These are phyloP conservation scores for Sphagnum magellanicum DNA, from an alignment of 228 moss, liverwort and hornwort genomes.

Conservation along the genomic window DNA sequence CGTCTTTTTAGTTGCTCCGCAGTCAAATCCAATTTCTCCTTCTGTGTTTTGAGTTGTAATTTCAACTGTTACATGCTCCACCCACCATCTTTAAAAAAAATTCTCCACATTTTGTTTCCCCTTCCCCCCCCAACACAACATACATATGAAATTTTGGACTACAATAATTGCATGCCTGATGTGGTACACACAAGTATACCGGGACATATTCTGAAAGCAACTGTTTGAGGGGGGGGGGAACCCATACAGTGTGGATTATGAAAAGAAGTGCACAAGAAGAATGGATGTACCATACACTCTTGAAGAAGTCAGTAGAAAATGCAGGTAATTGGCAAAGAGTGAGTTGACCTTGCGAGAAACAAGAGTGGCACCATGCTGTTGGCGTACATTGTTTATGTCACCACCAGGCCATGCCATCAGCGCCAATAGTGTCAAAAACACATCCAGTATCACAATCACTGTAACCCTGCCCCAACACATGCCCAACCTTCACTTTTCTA, in stretches of 20 bases:
- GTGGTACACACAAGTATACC: too few species aligned
- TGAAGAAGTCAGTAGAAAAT: not conserved
- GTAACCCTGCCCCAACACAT: conserved; percentile 43
- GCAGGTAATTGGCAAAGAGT: not conserved
- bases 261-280: not conserved
- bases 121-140: too few species aligned
- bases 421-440: conserved; percentile 81
- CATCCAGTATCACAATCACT: conserved; percentile 67
- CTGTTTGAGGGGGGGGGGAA: not conserved
- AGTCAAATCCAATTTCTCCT: conserved; percentile 24
- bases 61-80: conserved; percentile 24
- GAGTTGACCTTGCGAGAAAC: conserved; percentile 44
- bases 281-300: not conserved
- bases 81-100: too few species aligned
- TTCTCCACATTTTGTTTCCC: too few species aligned
- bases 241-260: not conserved
- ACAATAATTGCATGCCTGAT: too few species aligned
- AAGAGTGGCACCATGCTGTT: conserved; percentile 75
- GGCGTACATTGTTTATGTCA: conserved; percentile 72
- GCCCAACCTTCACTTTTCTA: too few species aligned
- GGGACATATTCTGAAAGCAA: not conserved
- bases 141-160: too few species aligned
- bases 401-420: conserved; percentile 99
- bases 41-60: conserved; percentile 54
- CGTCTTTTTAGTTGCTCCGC: conserved; percentile 40